Percentiles rank a stretch among this genome's conserved stretches.
These are phyloP conservation scores for Kregervanrija fluxuum DNA, from an alignment of 805 yeast genomes.

Conservation along the genomic window DNA sequence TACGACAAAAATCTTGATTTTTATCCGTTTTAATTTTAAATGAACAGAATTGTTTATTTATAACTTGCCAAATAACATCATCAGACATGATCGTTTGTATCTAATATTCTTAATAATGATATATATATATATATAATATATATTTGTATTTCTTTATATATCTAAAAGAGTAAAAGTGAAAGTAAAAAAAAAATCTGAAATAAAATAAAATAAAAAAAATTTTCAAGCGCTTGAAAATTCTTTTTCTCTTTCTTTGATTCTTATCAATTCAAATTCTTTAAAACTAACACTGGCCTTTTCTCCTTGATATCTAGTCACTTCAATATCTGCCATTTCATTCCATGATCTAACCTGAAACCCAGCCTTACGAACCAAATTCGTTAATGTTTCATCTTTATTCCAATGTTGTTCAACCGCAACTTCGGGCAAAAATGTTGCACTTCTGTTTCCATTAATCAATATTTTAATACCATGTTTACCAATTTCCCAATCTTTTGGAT, in stretches of 20 bases:
- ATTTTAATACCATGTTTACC: conserved; percentile 80
- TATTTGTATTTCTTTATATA: too few relatives aligned
- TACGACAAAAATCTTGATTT: conserved; percentile 88
- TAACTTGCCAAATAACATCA: conserved; percentile 92
- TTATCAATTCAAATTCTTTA: conserved; percentile 29
- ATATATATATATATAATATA: background rate
- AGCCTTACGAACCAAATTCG: conserved; percentile 67
- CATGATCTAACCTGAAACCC: conserved; percentile 31
- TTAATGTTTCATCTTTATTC: conserved; percentile 65
- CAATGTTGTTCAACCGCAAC: conserved; percentile 87
- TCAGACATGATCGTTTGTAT: conserved; percentile 11
- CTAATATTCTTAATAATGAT: conserved; percentile 19
- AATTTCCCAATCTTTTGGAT: conserved; percentile 66
- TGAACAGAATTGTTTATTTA: conserved; percentile 92
- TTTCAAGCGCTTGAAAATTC: too few relatives aligned
- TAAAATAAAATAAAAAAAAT: too few relatives aligned
- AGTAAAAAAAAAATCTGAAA: too few relatives aligned
- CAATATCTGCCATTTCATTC: conserved; percentile 29
- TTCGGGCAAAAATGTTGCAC: conserved; percentile 85
- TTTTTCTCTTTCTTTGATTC: conserved; percentile 1
- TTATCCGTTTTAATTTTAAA: conserved; percentile 78
- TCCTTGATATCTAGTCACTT: conserved; percentile 52
- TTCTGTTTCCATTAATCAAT: conserved; percentile 34
- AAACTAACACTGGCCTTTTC: conserved; percentile 36
- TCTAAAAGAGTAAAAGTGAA: too few relatives aligned